phyloP scores from a whole-genome alignment of 371 early-diverging fungal genomes.

The Cokeromyces recurvatus region DNA sequence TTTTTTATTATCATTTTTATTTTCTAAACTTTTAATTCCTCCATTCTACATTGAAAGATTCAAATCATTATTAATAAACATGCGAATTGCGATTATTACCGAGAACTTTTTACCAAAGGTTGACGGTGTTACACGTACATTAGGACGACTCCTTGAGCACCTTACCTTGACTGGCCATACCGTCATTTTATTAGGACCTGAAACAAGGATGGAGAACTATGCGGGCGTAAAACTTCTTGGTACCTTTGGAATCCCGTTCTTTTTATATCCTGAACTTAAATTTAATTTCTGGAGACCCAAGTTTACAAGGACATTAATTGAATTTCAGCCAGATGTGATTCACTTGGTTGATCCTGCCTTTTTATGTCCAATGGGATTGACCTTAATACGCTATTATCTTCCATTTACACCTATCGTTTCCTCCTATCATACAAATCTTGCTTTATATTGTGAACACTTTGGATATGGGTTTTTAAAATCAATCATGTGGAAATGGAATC shows the following conservation, averaged over 20 bases:
- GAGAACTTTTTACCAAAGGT: slow-evolving; percentile 50
- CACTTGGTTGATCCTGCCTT: slow-evolving; percentile 49
- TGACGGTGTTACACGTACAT: slow-evolving; percentile 47
- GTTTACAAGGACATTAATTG: slow-evolving; percentile 27
- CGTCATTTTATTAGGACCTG: slow-evolving; percentile 40
- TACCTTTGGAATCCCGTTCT: slow-evolving; percentile 41
- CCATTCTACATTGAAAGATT: no score
- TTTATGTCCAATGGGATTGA: slow-evolving; percentile 33
- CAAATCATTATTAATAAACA: no score
- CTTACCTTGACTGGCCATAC: slow-evolving; percentile 27
- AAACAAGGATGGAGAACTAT: slow-evolving; percentile 30
- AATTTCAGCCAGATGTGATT: slow-evolving; percentile 44
- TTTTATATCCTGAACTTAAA: slow-evolving; percentile 45
- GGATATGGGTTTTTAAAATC: slow-evolving; percentile 36
- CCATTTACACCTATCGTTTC: slow-evolving; percentile 32
- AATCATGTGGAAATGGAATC: slow-evolving; percentile 48
- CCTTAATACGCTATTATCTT: slow-evolving; percentile 19
- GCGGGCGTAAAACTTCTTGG: slow-evolving; percentile 41
- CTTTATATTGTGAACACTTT: slow-evolving; percentile 44
- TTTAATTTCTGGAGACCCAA: slow-evolving; percentile 41
- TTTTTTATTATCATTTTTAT: no score
- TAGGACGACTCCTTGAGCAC: slow-evolving; percentile 38
- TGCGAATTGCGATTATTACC: slow-evolving; percentile 46
- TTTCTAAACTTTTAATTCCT: not conserved
- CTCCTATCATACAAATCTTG: slow-evolving; percentile 49